Percentiles rank a stretch among this genome's conserved stretches.
Conservation (phyloP, 2,329 filamentous ascomycete species). For the Aspergillus quadricinctus region DNA sequence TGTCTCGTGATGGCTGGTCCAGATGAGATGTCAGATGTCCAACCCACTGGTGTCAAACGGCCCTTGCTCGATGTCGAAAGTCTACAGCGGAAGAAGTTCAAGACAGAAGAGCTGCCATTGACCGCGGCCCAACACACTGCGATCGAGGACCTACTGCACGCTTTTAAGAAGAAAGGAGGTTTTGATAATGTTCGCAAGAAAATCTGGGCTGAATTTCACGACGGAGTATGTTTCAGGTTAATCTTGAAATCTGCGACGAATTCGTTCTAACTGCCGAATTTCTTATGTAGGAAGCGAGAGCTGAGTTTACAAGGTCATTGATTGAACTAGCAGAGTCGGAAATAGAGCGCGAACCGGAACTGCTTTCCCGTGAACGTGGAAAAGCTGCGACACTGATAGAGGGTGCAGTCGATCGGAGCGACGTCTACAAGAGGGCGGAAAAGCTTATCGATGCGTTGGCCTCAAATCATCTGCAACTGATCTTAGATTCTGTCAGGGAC, state of each 20-base stretch:
- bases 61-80: constrained; percentile 29
- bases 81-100: constrained; percentile 48
- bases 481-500: constrained; percentile 52
- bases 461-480: constrained; percentile 50
- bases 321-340: constrained; percentile 55
- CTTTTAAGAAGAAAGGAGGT: constrained; percentile 63
- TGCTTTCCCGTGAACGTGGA: constrained; percentile 57
- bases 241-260: constrained; percentile 1
- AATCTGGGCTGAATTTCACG: constrained; percentile 55
- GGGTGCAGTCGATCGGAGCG: constrained; percentile 59
- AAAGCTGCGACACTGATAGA: constrained; percentile 61
- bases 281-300: constrained; percentile 46
- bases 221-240: constrained; percentile 41
- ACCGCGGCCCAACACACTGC: constrained; percentile 54
- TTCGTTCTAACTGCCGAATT: constrained; percentile 7
- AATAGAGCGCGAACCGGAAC: constrained; percentile 58
- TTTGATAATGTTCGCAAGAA: constrained; percentile 60
- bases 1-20: constrained; percentile 30
- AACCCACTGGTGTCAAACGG: constrained; percentile 25
- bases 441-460: constrained; percentile 52
- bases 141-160: constrained; percentile 58
- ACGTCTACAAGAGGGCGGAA: constrained; percentile 58
- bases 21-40: constrained; percentile 27
- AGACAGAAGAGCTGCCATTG: constrained; percentile 58
- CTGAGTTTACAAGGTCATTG: constrained; percentile 49